phyloP scores from a whole-genome alignment of 2,329 filamentous ascomycete species.

The Cladophialophora exuberans region DNA sequence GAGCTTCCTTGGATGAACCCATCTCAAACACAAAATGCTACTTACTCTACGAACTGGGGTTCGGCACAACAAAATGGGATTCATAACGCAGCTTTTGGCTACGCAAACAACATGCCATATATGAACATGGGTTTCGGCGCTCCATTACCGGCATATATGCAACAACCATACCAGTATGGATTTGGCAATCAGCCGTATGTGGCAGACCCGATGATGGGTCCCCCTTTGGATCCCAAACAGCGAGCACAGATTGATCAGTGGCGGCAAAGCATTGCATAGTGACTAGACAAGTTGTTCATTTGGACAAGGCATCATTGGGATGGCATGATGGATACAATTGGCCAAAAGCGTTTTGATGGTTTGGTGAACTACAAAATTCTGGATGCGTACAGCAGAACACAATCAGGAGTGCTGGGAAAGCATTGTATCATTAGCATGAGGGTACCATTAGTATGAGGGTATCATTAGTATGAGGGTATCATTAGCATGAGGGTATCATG shows the following conservation, averaged over 20 bases:
- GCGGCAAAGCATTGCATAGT: slow-evolving; percentile 43
- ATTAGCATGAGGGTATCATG: slow-evolving; percentile 17
- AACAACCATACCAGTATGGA: slow-evolving; percentile 21
- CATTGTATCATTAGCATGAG: slow-evolving; percentile 19
- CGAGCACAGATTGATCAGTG: slow-evolving; percentile 63
- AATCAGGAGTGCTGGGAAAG: neutral
- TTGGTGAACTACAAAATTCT: neutral
- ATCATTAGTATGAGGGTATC: too few relatives aligned
- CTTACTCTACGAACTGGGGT: slow-evolving; percentile 14
- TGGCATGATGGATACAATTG: neutral
- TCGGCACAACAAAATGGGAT: slow-evolving; percentile 19
- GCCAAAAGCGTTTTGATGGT: neutral
- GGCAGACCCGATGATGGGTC: slow-evolving; percentile 37
- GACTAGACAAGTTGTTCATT: slow-evolving; percentile 4
- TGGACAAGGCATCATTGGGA: neutral
- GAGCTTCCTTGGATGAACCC: slow-evolving; percentile 1
- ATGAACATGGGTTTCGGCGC: slow-evolving; percentile 19
- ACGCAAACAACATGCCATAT: slow-evolving; percentile 18
- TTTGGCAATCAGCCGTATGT: slow-evolving; percentile 23
- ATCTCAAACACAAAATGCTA: slow-evolving; percentile 1
- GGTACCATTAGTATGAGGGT: too few relatives aligned
- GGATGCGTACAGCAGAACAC: neutral
- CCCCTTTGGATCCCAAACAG: slow-evolving; percentile 53
- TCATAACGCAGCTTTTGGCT: slow-evolving; percentile 15
- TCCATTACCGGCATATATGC: slow-evolving; percentile 30